Conservation (phyloP, 208 protist genomes). For the Trypanosoma lewisi region DNA sequence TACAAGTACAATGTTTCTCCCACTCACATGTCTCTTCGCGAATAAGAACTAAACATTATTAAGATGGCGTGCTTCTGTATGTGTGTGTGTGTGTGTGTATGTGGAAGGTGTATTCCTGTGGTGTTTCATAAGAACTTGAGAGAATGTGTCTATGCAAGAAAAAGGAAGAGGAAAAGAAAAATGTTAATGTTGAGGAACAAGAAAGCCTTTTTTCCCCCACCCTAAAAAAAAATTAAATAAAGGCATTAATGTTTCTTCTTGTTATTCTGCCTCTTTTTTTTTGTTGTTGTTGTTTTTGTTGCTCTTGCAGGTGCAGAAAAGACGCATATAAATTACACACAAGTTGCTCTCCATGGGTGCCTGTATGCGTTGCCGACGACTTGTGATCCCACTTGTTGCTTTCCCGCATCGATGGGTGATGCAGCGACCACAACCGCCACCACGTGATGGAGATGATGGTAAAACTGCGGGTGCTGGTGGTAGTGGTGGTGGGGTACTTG, state of each 20-base stretch:
- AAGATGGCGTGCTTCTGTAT: not conserved
- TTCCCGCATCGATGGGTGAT: not conserved
- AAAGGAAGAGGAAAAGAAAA: not conserved
- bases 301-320: not conserved
- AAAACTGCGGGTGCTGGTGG: no score
- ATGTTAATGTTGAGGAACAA: not conserved
- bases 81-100: not conserved
- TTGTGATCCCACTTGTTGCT: not conserved
- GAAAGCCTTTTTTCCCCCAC: no score
- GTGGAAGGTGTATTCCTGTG: no score
- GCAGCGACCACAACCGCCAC: not conserved
- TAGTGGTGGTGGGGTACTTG: slow-evolving; percentile 2
- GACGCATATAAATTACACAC: not conserved
- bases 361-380: slow-evolving; percentile 1
- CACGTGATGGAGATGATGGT: not conserved
- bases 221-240: no score
- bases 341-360: not conserved
- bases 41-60: slow-evolving; percentile 24
- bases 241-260: not conserved
- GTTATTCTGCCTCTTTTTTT: slow-evolving; percentile 1
- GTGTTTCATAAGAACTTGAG: no score
- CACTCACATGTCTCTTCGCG: slow-evolving; percentile 81
- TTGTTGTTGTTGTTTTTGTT: not conserved
- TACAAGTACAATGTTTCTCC: slow-evolving; percentile 88
- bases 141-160: not conserved